Base-by-base conservation (phyloP, 768 basidiomycete species). In the Flagelloscypha sp. region DNA sequence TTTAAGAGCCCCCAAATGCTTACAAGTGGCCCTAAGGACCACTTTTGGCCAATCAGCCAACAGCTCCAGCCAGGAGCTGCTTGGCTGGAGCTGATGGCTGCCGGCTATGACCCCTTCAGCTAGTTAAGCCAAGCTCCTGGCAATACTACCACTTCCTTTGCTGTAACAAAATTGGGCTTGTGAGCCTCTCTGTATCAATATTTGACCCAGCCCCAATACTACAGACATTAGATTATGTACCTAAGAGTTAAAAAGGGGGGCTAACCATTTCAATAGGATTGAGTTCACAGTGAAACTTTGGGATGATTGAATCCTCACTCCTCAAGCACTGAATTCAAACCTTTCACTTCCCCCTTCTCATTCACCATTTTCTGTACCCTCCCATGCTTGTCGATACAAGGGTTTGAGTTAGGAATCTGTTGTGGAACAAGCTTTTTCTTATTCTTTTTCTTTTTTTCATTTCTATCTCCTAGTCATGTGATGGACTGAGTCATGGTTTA, bases 181-280 rank as follows among this genome's bases (percentile, higher is more conserved):
- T 37, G 36, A 0, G 54, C 47, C 40, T 62, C 46, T 7, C 49
- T 37, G 39, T 63, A 62, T 1, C 47, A 36, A 35, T 59, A 64
- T 37, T 63, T 63, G 31, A 36, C 45, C 56, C 56, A 62, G 2
- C 57, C 56, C 58, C 58, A 62, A 29, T 62, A 58, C 54, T 54
- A 36, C 17, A 13, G 23, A 24, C 18, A 44, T 27, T n/a, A 20
- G 23, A 37, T 36, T 28, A 25, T n/a, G n/a, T n/a, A n/a, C n/a
- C n/a, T n/a, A n/a, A n/a, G n/a, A n/a, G n/a, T n/a, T n/a, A 8
- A 8, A 31, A 16, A 31, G 8, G 30, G 19, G 12, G 9, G 44
- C 57, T 37, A 38, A 56, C 58, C 58, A 66, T 62, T 48, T 69
- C 65, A 48, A 70, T 70, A 11, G 61, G 60, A 47, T 70, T 69